These are phyloP conservation scores for Gillenia trifoliata DNA, from an alignment of 306 rosid species.

Conservation along the genomic window DNA sequence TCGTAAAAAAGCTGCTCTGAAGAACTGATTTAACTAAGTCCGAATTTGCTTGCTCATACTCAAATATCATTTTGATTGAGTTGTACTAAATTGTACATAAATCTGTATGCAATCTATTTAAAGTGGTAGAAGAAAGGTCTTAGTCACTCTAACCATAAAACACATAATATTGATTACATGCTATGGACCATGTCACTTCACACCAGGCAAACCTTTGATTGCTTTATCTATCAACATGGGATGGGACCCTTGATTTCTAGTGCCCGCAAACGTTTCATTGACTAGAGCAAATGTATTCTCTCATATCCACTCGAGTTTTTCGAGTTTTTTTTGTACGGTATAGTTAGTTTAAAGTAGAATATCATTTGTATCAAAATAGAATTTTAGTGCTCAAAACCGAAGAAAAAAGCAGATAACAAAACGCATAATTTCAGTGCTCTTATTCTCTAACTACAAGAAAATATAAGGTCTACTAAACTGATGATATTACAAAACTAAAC, in stretches of 20 bases:
- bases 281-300: not conserved
- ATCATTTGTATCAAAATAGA: too few relatives aligned
- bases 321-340: accelerated
- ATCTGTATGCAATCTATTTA: not conserved
- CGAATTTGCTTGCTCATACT: not conserved
- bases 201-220: not conserved
- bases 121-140: not conserved
- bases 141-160: not conserved
- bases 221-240: not conserved
- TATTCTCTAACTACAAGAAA: not conserved
- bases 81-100: too few relatives aligned
- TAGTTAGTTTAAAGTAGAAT: too few relatives aligned
- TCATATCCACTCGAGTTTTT: not conserved
- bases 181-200: not conserved
- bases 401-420: not conserved
- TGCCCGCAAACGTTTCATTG: too few relatives aligned
- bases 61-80: not conserved
- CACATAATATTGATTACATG: not conserved
- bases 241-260: not conserved
- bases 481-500: constrained; percentile 16
- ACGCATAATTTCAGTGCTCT: not conserved
- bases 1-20: accelerated
- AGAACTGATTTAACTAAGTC: not conserved
- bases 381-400: not conserved
- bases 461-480: not conserved